A percentile compares a stretch with the other conserved stretches of the same genome.
These are phyloP conservation scores for Nemania diffusa DNA, from an alignment of 2,329 filamentous ascomycete species.

Conservation along the genomic window DNA sequence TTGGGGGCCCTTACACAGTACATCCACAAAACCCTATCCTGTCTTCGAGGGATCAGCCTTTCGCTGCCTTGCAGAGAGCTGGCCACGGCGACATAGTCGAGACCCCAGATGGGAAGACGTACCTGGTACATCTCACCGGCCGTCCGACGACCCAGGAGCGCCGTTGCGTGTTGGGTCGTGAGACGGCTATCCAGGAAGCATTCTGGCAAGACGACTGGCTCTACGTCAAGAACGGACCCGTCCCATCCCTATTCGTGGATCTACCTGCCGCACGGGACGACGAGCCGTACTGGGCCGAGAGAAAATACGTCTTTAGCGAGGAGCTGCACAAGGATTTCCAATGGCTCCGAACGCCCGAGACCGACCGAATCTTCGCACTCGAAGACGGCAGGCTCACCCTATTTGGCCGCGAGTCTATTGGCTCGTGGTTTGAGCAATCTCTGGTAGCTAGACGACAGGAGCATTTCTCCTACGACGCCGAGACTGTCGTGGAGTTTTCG, in stretches of 20 bases:
- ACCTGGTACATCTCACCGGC: slow-evolving; percentile 64
- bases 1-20: slow-evolving; percentile 71
- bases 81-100: slow-evolving; percentile 67
- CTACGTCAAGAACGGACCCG: slow-evolving; percentile 68
- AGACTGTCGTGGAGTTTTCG: slow-evolving; percentile 64
- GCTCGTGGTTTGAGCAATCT: slow-evolving; percentile 69
- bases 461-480: slow-evolving; percentile 70
- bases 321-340: slow-evolving; percentile 64
- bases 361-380: slow-evolving; percentile 62
- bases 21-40: slow-evolving; percentile 69
- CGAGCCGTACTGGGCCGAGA: slow-evolving; percentile 60
- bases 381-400: slow-evolving; percentile 57
- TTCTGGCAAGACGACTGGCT: slow-evolving; percentile 72
- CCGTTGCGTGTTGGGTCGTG: slow-evolving; percentile 64
- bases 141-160: slow-evolving; percentile 63
- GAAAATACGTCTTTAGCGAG: slow-evolving; percentile 58
- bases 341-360: slow-evolving; percentile 66
- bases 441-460: slow-evolving; percentile 65
- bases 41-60: slow-evolving; percentile 61
- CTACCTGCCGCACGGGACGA: slow-evolving; percentile 61
- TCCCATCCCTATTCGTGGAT: slow-evolving; percentile 64
- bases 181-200: slow-evolving; percentile 68
- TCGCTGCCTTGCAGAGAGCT: slow-evolving; percentile 61
- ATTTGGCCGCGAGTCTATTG: slow-evolving; percentile 62
- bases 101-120: slow-evolving; percentile 62